Evolutionary conservation across 495 filamentous ascomycete genomes (phyloP).

Genomic region (Penicillium canescens): DNA sequence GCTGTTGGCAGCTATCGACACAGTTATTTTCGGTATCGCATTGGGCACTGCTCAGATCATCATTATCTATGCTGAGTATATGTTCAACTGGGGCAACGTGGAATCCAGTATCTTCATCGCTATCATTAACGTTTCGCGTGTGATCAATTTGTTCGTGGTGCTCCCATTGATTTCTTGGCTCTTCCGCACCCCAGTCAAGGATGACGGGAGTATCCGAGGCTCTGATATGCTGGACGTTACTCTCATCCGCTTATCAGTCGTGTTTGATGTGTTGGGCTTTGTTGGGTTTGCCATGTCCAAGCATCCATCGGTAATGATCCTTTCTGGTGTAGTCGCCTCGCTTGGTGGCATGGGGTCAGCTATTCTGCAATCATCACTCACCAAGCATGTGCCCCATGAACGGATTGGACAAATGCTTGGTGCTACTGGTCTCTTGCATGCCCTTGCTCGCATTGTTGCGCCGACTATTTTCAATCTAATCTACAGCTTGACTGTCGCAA

Average conservation of each 20-base stretch:
- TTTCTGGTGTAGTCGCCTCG: conserved; percentile 69
- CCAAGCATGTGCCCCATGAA: conserved; percentile 85
- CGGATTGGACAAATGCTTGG: conserved; percentile 82
- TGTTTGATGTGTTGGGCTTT: conserved; percentile 78
- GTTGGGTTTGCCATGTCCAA: conserved; percentile 67
- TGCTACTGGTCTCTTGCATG: conserved; percentile 82
- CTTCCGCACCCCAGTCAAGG: conserved; percentile 53
- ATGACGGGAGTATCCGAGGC: conserved; percentile 58
- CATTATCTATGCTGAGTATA: conserved; percentile 74
- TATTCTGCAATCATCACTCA: conserved; percentile 77
- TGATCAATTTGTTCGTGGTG: conserved; percentile 69
- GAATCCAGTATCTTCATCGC: conserved; percentile 79
- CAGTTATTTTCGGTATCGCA: conserved; percentile 73
- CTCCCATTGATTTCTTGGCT: conserved; percentile 71
- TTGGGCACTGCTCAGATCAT: conserved; percentile 78
- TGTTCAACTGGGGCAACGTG: conserved; percentile 79
- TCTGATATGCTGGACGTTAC: conserved; percentile 75
- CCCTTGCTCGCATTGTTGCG: conserved; percentile 72
- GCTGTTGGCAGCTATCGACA: conserved; percentile 76
- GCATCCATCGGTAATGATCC: conserved; percentile 54
- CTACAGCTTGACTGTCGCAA: conserved; percentile 77
- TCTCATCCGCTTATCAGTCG: conserved; percentile 72
- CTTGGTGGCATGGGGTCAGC: conserved; percentile 84
- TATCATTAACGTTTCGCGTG: conserved; percentile 70
- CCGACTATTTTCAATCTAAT: conserved; percentile 83